Conservation (phyloP, 495 filamentous ascomycete species). For the Podospora appendiculata region DNA sequence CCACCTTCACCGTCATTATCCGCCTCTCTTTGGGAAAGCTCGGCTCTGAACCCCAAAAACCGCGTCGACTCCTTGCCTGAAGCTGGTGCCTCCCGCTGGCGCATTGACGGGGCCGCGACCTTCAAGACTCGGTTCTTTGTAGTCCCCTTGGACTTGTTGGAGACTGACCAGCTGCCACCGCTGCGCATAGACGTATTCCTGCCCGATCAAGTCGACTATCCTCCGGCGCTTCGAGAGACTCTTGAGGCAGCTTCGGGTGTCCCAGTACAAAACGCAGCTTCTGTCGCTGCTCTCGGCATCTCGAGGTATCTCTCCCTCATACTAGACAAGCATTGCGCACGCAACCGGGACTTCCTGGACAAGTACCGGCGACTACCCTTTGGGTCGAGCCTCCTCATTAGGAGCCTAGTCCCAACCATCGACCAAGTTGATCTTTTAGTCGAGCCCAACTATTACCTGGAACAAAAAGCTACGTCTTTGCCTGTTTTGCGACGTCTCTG, state of each 20-base stretch:
- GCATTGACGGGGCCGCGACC: not conserved
- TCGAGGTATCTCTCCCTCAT: not conserved
- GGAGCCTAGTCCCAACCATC: not conserved
- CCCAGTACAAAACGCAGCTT: not conserved
- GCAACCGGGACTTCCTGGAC: not conserved
- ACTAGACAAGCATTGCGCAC: not conserved
- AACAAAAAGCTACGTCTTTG: not conserved
- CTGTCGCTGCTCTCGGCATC: not conserved
- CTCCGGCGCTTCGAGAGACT: not conserved
- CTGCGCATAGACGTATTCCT: not conserved
- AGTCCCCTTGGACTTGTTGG: not conserved
- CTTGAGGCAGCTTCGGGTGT: not conserved
- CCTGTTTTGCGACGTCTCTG: not conserved
- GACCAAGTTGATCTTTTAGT: not conserved
- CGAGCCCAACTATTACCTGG: slow-evolving; percentile 2
- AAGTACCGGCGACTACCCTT: not conserved
- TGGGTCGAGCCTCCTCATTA: slow-evolving; percentile 1
- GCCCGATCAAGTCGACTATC: not conserved
- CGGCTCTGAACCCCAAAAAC: slow-evolving; percentile 1
- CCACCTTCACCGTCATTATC: too few species aligned
- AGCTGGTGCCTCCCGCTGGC: not conserved
- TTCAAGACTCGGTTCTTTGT: slow-evolving; percentile 4
- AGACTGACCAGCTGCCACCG: not conserved
- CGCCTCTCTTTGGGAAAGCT: not conserved
- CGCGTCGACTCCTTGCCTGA: not conserved